phyloP scores from a whole-genome alignment of 345 rosid species.

The Eucalyptus polyanthemos region DNA sequence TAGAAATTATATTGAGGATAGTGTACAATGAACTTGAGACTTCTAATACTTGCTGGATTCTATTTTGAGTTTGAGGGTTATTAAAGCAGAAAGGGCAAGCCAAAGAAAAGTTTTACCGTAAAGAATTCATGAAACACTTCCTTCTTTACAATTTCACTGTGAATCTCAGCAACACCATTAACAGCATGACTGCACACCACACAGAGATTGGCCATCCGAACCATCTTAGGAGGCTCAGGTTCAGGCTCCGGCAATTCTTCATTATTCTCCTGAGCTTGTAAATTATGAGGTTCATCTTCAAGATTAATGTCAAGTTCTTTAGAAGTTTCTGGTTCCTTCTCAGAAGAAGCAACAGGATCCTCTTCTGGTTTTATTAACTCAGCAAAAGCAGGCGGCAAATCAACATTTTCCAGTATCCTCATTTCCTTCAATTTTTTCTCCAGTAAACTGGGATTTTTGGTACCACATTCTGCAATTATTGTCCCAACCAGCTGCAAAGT shows the following conservation, averaged over 20 bases:
- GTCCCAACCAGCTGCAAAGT: conserved; percentile 16
- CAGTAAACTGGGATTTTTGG: conserved; percentile 20
- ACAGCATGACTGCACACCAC: conserved; percentile 27
- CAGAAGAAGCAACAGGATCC: neutral
- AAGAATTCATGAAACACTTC: conserved; percentile 40
- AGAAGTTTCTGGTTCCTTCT: neutral
- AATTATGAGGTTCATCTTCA: conserved; percentile 3
- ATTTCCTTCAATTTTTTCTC: conserved; percentile 27
- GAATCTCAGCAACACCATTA: conserved; percentile 46
- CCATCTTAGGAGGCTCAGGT: conserved; percentile 20
- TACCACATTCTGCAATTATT: conserved; percentile 26
- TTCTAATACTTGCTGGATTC: neutral
- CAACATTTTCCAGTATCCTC: conserved; percentile 37
- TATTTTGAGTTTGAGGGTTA: neutral
- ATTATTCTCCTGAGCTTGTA: neutral
- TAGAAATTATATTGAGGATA: neutral
- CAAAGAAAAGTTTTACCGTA: conserved; percentile 1
- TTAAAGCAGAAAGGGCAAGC: neutral
- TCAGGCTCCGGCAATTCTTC: conserved; percentile 8
- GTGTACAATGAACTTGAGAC: neutral
- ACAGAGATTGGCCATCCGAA: conserved; percentile 40
- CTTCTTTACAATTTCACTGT: conserved; percentile 37
- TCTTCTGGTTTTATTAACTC: conserved; percentile 8
- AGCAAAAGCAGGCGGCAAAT: conserved; percentile 18
- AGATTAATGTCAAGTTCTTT: neutral